phyloP scores from a whole-genome alignment of 768 basidiomycete species.

The Mycena chlorophos region DNA sequence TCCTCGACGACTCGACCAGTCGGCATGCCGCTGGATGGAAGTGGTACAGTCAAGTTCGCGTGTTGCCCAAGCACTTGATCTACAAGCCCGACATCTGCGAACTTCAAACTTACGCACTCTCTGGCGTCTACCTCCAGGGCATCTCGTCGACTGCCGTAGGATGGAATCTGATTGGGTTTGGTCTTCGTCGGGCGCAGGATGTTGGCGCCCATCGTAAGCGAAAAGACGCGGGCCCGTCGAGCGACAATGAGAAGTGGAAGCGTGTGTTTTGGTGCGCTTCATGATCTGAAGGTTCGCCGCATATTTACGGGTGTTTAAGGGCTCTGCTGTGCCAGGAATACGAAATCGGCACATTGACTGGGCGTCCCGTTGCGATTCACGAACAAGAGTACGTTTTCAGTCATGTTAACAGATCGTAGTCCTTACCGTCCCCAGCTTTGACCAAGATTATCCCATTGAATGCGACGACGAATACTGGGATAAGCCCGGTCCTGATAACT shows the following conservation, averaged over 20 bases:
- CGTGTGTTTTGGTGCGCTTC: constrained; percentile 44
- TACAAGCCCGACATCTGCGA: constrained; percentile 17
- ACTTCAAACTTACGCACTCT: constrained; percentile 16
- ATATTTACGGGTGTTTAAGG: too few relatives aligned
- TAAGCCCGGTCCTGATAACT: constrained; percentile 37
- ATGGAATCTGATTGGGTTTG: constrained; percentile 63
- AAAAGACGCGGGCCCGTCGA: constrained; percentile 30
- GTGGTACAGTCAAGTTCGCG: constrained; percentile 30
- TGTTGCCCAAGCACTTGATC: constrained; percentile 10
- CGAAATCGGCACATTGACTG: constrained; percentile 39
- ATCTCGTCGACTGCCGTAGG: constrained; percentile 43
- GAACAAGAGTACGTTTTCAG: constrained; percentile 52
- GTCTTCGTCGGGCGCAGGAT: constrained; percentile 59
- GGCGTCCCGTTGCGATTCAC: constrained; percentile 58
- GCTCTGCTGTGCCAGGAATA: constrained; percentile 25
- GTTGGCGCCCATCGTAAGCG: constrained; percentile 53
- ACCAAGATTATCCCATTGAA: constrained; percentile 59
- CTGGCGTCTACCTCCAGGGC: constrained; percentile 44
- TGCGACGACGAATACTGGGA: constrained; percentile 73
- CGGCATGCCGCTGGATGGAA: constrained; percentile 4
- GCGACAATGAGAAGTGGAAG: constrained; percentile 65
- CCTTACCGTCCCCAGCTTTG: constrained; percentile 42
- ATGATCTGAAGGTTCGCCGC: too few relatives aligned
- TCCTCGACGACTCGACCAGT: constrained; percentile 25
- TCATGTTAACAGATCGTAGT: neutral